Evolutionary conservation across 495 filamentous ascomycete species (phyloP).

Genomic region (Trichoderma virens): DNA sequence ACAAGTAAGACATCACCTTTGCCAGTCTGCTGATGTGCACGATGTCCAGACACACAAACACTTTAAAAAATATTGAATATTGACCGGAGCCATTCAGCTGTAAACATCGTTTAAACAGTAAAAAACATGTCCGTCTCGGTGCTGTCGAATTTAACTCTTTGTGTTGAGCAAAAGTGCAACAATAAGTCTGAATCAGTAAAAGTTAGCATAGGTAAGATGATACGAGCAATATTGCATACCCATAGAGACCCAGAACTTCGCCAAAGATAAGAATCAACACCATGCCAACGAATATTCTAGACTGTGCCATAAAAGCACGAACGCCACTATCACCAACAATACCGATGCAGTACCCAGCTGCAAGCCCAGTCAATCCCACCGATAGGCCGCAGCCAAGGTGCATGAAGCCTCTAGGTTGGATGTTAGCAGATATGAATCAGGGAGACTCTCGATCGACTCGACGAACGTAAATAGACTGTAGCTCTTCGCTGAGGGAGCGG

Average conservation of each 20-base stretch:
- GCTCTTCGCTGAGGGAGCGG: conserved; percentile 49
- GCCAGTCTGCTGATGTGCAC: neutral
- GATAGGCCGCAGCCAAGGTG: conserved; percentile 87
- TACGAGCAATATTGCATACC: conserved; percentile 48
- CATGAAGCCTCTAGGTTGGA: conserved; percentile 64
- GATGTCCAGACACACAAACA: neutral
- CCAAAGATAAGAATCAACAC: conserved; percentile 97
- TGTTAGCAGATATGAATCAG: conserved; percentile 18
- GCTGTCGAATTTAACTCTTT: conserved; percentile 27
- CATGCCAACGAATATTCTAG: conserved; percentile 95
- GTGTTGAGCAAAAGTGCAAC: conserved; percentile 46
- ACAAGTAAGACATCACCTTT: neutral
- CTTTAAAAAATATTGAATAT: neutral
- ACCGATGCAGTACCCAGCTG: conserved; percentile 96
- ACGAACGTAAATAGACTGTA: conserved; percentile 75
- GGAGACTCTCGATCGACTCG: neutral
- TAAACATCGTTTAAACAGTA: neutral
- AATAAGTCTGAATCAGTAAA: conserved; percentile 27
- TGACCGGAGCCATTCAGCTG: neutral
- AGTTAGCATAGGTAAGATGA: conserved; percentile 14
- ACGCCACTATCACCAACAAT: conserved; percentile 92
- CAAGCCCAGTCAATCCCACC: conserved; percentile 84
- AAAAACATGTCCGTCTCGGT: neutral
- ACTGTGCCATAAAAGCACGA: conserved; percentile 90
- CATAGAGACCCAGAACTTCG: conserved; percentile 94